Percentiles rank a stretch among this genome's conserved stretches.
phyloP scores from a whole-genome alignment of 306 rosid species.

The Vicia sativa region DNA sequence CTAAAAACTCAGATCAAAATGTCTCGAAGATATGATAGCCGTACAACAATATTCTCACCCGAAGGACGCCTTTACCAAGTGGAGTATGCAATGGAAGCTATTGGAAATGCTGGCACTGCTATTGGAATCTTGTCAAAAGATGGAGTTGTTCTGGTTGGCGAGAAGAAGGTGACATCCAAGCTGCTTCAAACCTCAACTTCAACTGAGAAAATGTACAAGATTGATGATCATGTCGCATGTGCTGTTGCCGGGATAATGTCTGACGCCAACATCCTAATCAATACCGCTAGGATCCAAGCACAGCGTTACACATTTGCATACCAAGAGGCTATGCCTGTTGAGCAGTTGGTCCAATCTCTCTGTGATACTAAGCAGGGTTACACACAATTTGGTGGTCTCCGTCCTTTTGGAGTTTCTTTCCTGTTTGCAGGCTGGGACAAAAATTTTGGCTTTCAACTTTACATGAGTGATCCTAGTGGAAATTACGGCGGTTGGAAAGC shows the following conservation, averaged over 20 bases:
- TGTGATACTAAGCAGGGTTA: conserved; percentile 62
- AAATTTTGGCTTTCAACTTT: conserved; percentile 56
- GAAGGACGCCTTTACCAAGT: conserved; percentile 60
- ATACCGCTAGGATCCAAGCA: conserved; percentile 57
- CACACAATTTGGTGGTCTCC: conserved; percentile 57
- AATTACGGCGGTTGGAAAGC: conserved; percentile 66
- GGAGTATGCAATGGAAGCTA: conserved; percentile 64
- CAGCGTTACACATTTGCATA: conserved; percentile 52
- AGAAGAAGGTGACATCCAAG: conserved; percentile 56
- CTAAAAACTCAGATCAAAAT: conserved; percentile 34
- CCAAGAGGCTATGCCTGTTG: conserved; percentile 64
- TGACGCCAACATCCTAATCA: conserved; percentile 58
- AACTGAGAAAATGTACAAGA: conserved; percentile 58
- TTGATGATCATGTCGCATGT: conserved; percentile 60
- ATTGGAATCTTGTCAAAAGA: conserved; percentile 58
- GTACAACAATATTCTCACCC: conserved; percentile 58
- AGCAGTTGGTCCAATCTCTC: conserved; percentile 57
- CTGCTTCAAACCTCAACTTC: conserved; percentile 61
- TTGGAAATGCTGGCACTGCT: conserved; percentile 59
- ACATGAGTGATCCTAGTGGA: conserved; percentile 60
- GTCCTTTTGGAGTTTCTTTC: conserved; percentile 58
- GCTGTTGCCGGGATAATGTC: conserved; percentile 61
- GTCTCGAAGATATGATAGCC: conserved; percentile 64
- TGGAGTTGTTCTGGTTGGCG: conserved; percentile 58
- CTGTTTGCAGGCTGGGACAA: conserved; percentile 61